A percentile compares a stretch with the other conserved stretches of the same genome.
These are phyloP conservation scores for Boletus vinaceobasis DNA, from an alignment of 768 basidiomycete genomes.

Conservation along the genomic window DNA sequence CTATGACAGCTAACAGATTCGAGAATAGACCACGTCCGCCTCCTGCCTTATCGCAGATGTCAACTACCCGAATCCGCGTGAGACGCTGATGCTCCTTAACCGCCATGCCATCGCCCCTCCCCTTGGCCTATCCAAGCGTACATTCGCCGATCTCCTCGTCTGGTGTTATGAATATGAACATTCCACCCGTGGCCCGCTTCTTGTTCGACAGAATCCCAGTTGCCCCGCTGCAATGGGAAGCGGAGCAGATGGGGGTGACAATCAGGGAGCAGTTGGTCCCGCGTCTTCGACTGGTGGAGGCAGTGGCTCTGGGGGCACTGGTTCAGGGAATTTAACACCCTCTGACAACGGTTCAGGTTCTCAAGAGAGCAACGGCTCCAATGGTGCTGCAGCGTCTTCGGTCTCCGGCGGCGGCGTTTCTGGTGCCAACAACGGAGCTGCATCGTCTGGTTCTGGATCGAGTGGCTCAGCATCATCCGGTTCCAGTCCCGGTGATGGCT, in stretches of 20 bases:
- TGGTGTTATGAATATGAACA: conserved; percentile 25
- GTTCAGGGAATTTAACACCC: neutral
- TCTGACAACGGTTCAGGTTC: neutral
- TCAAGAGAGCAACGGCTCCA: neutral
- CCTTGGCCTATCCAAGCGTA: conserved; percentile 18
- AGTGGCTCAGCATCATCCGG: neutral
- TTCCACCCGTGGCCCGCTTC: conserved; percentile 11
- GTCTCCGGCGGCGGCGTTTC: neutral
- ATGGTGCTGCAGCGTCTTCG: neutral
- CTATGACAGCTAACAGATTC: neutral
- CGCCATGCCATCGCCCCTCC: conserved; percentile 20
- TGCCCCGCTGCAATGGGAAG: conserved; percentile 8
- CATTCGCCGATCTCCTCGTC: conserved; percentile 26
- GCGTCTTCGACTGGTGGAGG: neutral
- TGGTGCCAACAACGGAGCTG: neutral
- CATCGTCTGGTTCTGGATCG: neutral
- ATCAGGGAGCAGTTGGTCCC: neutral
- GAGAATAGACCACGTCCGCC: conserved; percentile 7
- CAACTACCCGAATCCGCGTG: conserved; percentile 19
- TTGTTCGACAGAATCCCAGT: conserved; percentile 22
- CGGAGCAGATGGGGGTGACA: neutral
- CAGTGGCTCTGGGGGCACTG: neutral
- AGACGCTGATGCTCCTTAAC: conserved; percentile 24
- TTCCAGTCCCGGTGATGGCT: neutral
- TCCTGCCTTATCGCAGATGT: conserved; percentile 29